These are phyloP conservation scores for Plenodomus biglobosus DNA, from an alignment of 2,329 filamentous ascomycete genomes.

Conservation along the genomic window DNA sequence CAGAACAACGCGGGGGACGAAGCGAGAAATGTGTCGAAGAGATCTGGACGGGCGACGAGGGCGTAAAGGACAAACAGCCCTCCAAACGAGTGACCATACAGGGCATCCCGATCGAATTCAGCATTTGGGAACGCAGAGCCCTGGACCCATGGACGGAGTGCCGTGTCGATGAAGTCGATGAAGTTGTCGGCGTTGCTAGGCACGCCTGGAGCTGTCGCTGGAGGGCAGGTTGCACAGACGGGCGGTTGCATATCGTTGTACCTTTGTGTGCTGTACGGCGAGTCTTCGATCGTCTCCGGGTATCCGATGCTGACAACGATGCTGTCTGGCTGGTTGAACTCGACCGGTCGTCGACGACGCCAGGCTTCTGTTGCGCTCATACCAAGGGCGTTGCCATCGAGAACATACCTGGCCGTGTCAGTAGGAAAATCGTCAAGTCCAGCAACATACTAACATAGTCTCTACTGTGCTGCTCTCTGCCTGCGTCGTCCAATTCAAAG, in stretches of 20 bases:
- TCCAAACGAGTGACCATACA: constrained; percentile 56
- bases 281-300: constrained; percentile 30
- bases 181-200: constrained; percentile 52
- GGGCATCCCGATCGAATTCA: constrained; percentile 43
- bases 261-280: constrained; percentile 30
- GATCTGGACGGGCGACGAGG: constrained; percentile 45
- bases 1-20: constrained; percentile 54
- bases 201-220: constrained; percentile 31
- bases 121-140: constrained; percentile 34
- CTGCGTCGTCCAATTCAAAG: constrained; percentile 36
- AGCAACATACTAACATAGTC: constrained; percentile 27
- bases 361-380: constrained; percentile 33
- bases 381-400: constrained; percentile 38
- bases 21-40: constrained; percentile 51
- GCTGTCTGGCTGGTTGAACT: constrained; percentile 33
- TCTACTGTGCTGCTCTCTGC: constrained; percentile 28
- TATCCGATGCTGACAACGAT: constrained; percentile 39
- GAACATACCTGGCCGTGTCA: constrained; percentile 29
- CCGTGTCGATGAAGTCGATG: constrained; percentile 48
- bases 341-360: constrained; percentile 34
- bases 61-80: constrained; percentile 53
- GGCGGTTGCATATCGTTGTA: constrained; percentile 36
- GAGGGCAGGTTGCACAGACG: constrained; percentile 31
- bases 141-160: constrained; percentile 43
- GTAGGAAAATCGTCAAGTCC: background rate